Evolutionary conservation across 306 rosid species (phyloP).

Genomic region (Glycyrrhiza uralensis): DNA sequence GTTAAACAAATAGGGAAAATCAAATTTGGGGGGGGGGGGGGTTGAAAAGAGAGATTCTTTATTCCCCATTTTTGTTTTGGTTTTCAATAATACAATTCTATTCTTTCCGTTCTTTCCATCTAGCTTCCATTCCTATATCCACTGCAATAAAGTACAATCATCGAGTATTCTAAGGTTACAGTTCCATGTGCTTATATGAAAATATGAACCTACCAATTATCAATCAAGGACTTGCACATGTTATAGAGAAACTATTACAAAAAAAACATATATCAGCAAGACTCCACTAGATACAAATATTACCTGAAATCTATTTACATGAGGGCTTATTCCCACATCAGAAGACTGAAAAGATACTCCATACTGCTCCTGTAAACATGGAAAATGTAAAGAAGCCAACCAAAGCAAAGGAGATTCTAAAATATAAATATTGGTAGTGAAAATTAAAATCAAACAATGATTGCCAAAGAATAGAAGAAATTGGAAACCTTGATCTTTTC

Average conservation of each 20-base stretch:
- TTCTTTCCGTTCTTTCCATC: neutral
- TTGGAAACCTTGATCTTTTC: slow-evolving; percentile 66
- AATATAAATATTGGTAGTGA: slow-evolving; percentile 1
- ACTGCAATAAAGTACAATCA: slow-evolving; percentile 18
- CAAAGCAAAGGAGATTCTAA: slow-evolving; percentile 7
- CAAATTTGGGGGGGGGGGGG: too few relatives aligned
- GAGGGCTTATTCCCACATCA: slow-evolving; percentile 53
- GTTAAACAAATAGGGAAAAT: too few relatives aligned
- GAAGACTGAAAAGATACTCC: slow-evolving; percentile 49
- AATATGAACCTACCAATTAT: neutral
- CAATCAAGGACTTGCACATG: neutral
- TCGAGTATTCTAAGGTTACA: neutral
- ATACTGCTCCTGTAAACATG: slow-evolving; percentile 55
- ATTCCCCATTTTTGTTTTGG: neutral
- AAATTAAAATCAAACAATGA: neutral
- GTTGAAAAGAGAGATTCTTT: neutral
- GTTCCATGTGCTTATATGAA: slow-evolving; percentile 15
- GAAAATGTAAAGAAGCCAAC: slow-evolving; percentile 18
- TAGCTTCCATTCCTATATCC: neutral
- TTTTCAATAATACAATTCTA: neutral
- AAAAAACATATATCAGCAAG: slow-evolving; percentile 6
- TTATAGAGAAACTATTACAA: neutral
- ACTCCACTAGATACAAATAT: slow-evolving; percentile 13
- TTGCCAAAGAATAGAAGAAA: neutral
- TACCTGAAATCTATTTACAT: slow-evolving; percentile 78